phyloP scores from a whole-genome alignment of 805 yeast genomes.

The Teunomyces stri region DNA sequence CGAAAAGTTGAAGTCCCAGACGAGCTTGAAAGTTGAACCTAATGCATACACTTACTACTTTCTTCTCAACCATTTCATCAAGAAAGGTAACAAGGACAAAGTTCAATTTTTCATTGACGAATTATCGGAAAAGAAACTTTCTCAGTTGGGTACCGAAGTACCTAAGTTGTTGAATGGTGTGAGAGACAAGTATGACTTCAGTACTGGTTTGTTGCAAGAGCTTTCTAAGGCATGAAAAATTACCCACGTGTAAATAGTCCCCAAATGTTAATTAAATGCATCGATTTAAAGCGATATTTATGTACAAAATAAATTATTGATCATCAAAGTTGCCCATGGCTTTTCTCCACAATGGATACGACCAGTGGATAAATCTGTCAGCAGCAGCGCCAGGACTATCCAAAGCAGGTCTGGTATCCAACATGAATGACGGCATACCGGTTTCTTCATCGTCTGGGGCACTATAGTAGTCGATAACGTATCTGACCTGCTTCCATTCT shows the following conservation, averaged over 20 bases:
- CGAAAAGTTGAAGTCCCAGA: slow-evolving; percentile 27
- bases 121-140: slow-evolving; percentile 26
- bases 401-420: slow-evolving; percentile 94
- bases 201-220: slow-evolving; percentile 3
- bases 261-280: slow-evolving; percentile 6
- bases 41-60: slow-evolving; percentile 51
- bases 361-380: slow-evolving; percentile 72
- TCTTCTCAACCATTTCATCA: slow-evolving; percentile 39
- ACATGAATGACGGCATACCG: slow-evolving; percentile 86
- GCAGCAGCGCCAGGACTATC: slow-evolving; percentile 61
- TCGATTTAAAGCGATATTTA: not conserved
- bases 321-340: slow-evolving; percentile 59
- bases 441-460: slow-evolving; percentile 86
- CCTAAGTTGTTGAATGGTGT: slow-evolving; percentile 32
- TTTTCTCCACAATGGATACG: slow-evolving; percentile 61
- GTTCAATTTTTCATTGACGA: slow-evolving; percentile 39
- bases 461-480: slow-evolving; percentile 94
- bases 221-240: not conserved
- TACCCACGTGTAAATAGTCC: not conserved
- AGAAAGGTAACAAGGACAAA: slow-evolving; percentile 27
- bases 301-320: slow-evolving; percentile 3
- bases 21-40: slow-evolving; percentile 28
- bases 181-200: slow-evolving; percentile 14
- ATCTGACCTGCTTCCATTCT: slow-evolving; percentile 73
- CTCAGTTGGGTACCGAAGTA: slow-evolving; percentile 36